Evolutionary conservation across 1,284 basidiomycete species (phyloP).

Genomic region (Ustilago bromivora): DNA sequence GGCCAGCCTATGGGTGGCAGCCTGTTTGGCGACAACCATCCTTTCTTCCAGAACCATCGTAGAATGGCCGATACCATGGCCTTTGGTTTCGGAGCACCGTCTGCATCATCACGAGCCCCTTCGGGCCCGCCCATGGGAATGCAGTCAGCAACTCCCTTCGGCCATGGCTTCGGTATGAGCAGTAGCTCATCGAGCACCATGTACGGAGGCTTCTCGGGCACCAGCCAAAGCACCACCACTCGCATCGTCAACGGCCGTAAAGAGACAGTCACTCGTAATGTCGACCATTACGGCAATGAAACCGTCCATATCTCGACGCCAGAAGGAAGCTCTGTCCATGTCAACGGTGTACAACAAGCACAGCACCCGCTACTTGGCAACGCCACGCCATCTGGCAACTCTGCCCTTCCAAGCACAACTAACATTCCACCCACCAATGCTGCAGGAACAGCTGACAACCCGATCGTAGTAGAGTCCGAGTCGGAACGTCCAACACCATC

Average conservation of each 20-base stretch:
- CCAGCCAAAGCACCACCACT: constrained; percentile 51
- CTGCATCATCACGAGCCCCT: constrained; percentile 5
- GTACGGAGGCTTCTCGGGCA: constrained; percentile 27
- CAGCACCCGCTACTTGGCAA: constrained; percentile 41
- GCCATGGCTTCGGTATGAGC: constrained; percentile 8
- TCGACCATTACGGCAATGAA: constrained; percentile 57
- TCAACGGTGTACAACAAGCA: constrained; percentile 58
- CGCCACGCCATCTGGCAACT: not conserved
- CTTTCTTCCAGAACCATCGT: constrained; percentile 56
- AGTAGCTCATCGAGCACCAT: constrained; percentile 24
- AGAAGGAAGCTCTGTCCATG: constrained; percentile 54
- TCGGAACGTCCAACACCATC: not conserved
- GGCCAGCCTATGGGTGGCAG: constrained; percentile 22
- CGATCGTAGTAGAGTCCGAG: constrained; percentile 38
- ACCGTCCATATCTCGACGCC: constrained; percentile 59
- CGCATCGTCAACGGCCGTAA: constrained; percentile 58
- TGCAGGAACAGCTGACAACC: constrained; percentile 27
- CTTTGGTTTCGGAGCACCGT: constrained; percentile 47
- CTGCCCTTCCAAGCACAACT: constrained; percentile 8
- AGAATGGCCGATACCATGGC: constrained; percentile 53
- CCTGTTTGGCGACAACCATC: constrained; percentile 42
- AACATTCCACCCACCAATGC: not conserved
- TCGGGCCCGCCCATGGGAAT: constrained; percentile 14
- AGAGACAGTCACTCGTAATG: constrained; percentile 58
- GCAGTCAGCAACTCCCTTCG: constrained; percentile 20